Percentiles rank a stretch among this genome's conserved stretches.
Evolutionary conservation across 2,329 filamentous ascomycete genomes (phyloP).

Genomic region (Parascedosporium putredinis): DNA sequence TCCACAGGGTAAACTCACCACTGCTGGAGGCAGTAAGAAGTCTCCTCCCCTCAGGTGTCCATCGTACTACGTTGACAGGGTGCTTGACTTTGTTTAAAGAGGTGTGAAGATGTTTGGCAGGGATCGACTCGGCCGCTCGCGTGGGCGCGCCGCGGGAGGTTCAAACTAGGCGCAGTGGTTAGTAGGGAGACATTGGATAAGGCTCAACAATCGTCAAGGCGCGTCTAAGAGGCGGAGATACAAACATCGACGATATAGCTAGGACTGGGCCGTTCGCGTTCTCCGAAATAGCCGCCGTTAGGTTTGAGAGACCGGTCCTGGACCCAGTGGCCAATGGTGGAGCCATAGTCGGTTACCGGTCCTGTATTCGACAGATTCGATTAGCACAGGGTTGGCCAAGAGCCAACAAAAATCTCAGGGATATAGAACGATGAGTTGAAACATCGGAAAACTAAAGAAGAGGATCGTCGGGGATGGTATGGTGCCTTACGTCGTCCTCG

Average conservation of each 20-base stretch:
- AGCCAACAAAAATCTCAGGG: neutral
- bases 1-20: conserved; percentile 97
- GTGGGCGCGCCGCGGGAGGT: conserved; percentile 68
- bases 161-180: conserved; percentile 53
- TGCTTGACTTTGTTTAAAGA: conserved; percentile 98
- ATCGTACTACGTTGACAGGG: conserved; percentile 90
- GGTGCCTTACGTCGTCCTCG: conserved; percentile 38
- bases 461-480: too few relatives aligned
- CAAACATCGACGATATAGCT: conserved; percentile 85
- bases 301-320: conserved; percentile 62
- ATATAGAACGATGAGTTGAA: too few relatives aligned
- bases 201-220: too few relatives aligned
- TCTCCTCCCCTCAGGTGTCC: conserved; percentile 91
- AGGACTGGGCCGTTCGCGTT: conserved; percentile 72
- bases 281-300: conserved; percentile 59
- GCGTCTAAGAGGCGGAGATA: conserved; percentile 10
- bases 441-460: too few relatives aligned
- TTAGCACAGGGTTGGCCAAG: neutral
- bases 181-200: too few relatives aligned
- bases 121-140: conserved; percentile 74
- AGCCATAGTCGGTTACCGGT: conserved; percentile 86
- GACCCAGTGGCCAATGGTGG: conserved; percentile 86
- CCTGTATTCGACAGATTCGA: conserved; percentile 42
- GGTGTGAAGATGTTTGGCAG: conserved; percentile 93
- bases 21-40: conserved; percentile 90